Base-by-base conservation (phyloP, 768 basidiomycete genomes). In the Boletus rufocinnamomeus region DNA sequence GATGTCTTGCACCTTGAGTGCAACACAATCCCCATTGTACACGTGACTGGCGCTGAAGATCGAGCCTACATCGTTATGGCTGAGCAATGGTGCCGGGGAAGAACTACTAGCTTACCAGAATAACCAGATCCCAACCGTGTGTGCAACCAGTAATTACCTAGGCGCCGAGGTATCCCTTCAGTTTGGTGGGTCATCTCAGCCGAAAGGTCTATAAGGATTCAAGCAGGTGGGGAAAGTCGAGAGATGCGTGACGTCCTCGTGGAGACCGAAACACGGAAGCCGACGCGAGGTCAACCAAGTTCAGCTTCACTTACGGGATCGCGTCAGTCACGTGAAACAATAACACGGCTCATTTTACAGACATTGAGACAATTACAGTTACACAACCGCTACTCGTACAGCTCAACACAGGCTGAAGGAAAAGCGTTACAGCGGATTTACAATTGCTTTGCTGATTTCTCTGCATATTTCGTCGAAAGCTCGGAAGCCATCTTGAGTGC, bases 1-100 rank as follows among this genome's bases (percentile, higher is more conserved):
- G 23, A 83, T 74, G 56, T 80, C 77, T 71, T 92, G 89, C 11
- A 92, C 75, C 69, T 92, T 92, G 54, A 92, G 78, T 3, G 89
- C 89, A 43, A 88, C 87, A n/a, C 79, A 69, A 44, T 85, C 78
- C 21, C 78, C 75, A 3, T 75, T 85, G 65, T 84, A 77, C 1
- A 90, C 61, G 63, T 92, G 73, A 16, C 65, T 69, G 1, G 90
- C 89, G 23, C 80, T 78, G 66, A 79, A 91, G 57, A 91, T 91
- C 19, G 86, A 84, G 41, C 90, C 89, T 91, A 61, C n/a, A 52
- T 49, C n/a, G 9, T 32, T 19, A 41, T 48, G 37, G 27, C 35
- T 66, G 55, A 60, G 30, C 16, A 28, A n/a, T 45, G 2, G 13
- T 30, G 27, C 30, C n/a, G 7, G 41, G 34, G n/a, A 46, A 46